Percentiles rank a stretch among this genome's conserved stretches.
These are phyloP conservation scores for Lactifluus subvellereus DNA, from an alignment of 768 basidiomycete genomes.

Conservation along the genomic window DNA sequence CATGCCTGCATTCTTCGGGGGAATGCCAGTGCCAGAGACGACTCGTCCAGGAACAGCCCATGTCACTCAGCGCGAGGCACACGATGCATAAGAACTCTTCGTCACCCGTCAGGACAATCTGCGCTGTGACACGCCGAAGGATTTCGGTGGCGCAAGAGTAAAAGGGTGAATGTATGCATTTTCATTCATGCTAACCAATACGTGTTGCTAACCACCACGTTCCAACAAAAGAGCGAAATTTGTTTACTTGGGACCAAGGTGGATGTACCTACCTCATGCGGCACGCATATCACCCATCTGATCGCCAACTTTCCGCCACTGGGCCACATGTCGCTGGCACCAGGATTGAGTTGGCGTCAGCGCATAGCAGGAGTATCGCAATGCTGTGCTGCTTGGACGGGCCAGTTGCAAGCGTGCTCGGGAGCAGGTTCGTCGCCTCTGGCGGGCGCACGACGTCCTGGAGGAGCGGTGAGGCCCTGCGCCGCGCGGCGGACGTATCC, in stretches of 20 bases:
- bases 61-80: conserved; percentile 37
- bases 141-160: conserved; percentile 44
- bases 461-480: conserved; percentile 30
- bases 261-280: conserved; percentile 26
- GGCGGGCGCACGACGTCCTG: conserved; percentile 40
- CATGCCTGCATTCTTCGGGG: conserved; percentile 6
- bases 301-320: conserved; percentile 21
- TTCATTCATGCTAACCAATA: background rate
- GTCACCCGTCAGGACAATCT: conserved; percentile 55
- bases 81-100: conserved; percentile 40
- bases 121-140: conserved; percentile 41
- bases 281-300: conserved; percentile 28
- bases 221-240: background rate
- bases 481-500: conserved; percentile 10
- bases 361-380: conserved; percentile 40
- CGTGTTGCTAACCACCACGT: background rate
- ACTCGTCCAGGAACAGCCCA: conserved; percentile 52
- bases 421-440: conserved; percentile 42
- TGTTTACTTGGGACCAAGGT: conserved; percentile 28
- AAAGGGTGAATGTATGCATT: too few species aligned
- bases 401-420: conserved; percentile 32
- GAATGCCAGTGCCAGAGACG: conserved; percentile 56
- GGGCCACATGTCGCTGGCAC: conserved; percentile 27
- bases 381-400: conserved; percentile 47
- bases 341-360: background rate